Conservation (phyloP, 148 eudicot genomes). For the Talinum fruticosum region DNA sequence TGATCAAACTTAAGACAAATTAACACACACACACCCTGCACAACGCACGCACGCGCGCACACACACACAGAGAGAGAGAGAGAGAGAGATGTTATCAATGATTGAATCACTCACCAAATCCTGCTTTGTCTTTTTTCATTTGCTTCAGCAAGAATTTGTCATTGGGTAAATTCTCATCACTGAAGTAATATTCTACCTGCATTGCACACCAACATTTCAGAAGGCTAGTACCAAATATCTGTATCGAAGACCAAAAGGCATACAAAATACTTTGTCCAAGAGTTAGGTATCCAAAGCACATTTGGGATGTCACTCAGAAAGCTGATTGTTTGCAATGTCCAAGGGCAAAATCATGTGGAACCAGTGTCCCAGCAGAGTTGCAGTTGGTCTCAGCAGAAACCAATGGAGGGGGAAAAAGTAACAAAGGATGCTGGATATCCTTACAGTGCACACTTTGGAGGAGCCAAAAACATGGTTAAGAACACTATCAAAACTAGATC, state of each 20-base stretch:
- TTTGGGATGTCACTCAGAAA: not conserved
- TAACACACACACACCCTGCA: not conserved
- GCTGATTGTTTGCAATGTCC: not conserved
- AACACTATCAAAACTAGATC: too few species aligned
- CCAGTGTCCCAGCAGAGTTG: not conserved
- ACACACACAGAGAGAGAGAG: not conserved
- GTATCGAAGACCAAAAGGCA: not conserved
- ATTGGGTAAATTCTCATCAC: slow-evolving; percentile 74
- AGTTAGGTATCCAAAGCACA: not conserved
- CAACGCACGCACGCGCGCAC: not conserved
- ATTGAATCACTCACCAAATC: slow-evolving; percentile 51
- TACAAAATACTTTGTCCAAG: too few species aligned
- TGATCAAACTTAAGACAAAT: not conserved
- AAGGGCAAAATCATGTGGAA: not conserved
- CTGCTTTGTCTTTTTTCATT: slow-evolving; percentile 52
- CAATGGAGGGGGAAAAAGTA: not conserved
- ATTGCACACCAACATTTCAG: slow-evolving; percentile 17
- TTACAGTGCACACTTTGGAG: not conserved
- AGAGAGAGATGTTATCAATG: not conserved
- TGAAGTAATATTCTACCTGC: slow-evolving; percentile 92
- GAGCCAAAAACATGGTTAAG: not conserved
- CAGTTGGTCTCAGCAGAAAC: not conserved
- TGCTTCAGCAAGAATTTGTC: slow-evolving; percentile 81
- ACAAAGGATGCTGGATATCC: not conserved
- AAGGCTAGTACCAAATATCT: not conserved